Conservation (phyloP, 352 stramenopile species). For the Phytophthora fragariae region DNA sequence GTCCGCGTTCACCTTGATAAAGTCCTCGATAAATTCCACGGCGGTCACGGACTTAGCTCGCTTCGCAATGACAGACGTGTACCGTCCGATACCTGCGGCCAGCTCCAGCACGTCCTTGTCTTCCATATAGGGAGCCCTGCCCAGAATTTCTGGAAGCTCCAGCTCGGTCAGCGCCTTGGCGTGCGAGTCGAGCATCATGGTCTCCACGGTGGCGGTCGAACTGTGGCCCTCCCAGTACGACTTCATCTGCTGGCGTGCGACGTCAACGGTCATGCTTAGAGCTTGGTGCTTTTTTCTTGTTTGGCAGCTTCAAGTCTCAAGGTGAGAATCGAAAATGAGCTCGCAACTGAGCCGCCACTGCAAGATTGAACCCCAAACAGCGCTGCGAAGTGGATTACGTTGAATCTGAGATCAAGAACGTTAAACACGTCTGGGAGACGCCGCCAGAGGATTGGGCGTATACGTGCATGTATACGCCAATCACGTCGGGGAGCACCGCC, state of each 20-base stretch:
- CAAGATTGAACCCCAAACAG: not conserved
- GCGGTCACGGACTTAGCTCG: conserved; percentile 62
- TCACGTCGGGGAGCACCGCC: conserved; percentile 13
- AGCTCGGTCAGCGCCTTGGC: conserved; percentile 70
- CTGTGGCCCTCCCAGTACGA: conserved; percentile 79
- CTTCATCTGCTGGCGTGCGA: conserved; percentile 74
- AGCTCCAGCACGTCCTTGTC: conserved; percentile 71
- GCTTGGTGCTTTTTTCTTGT: conserved; percentile 2
- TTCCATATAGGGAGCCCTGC: conserved; percentile 62
- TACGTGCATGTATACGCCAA: conserved; percentile 20
- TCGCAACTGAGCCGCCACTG: conserved; percentile 5
- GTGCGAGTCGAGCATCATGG: conserved; percentile 87
- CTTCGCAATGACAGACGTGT: conserved; percentile 62
- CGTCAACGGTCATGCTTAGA: conserved; percentile 53
- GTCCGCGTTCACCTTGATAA: conserved; percentile 65
- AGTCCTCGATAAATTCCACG: conserved; percentile 85
- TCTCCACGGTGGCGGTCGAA: conserved; percentile 69
- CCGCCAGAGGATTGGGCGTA: conserved; percentile 22
- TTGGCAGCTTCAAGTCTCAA: conserved; percentile 16
- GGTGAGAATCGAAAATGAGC: conserved; percentile 24
- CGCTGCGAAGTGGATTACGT: not conserved
- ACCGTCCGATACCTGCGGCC: conserved; percentile 60
- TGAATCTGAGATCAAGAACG: conserved; percentile 8
- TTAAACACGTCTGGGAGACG: conserved; percentile 26
- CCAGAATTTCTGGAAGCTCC: conserved; percentile 76